Evolutionary conservation across 2,329 filamentous ascomycete genomes (phyloP), one percentile per base, ranked within the genome.

Genomic region (Diaporthe ilicicola): DNA sequence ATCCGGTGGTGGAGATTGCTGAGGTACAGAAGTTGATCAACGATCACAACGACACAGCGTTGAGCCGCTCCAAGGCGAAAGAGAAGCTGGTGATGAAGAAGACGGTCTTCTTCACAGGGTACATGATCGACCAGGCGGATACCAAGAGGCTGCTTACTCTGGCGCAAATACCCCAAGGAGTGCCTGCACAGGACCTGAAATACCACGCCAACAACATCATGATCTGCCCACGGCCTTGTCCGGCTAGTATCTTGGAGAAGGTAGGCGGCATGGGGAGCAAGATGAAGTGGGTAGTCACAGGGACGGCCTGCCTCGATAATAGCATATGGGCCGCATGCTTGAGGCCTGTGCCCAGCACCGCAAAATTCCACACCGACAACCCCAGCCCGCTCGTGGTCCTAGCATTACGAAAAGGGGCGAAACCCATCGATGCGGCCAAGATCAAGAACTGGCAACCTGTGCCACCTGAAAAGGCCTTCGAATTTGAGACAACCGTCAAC

Each of bases 1-100:
- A 96, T 74, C 94, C 94, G 1, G 88, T 94, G 42, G 85, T 88
- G 22, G 95, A 98, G 82, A 88, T 95, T 44, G 91, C 92, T 19
- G 92, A 95, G 79, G 90, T 98, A 17, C 95, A 98, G 81, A 91
- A 92, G 75, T 92, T 98, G 85, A 92, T 98, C 82, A 95, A 97
- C 78, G 86, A 88, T 24, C 95, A 98, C 84, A 99, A 98, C 79
- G 82, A 84, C 4, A 83, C 88, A 29, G 82, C 92, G 50, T 77
- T 77, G 51, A 79, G 80, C 59, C 51, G 69, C 42, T 22, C 72
- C 76, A 19, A 81, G 81, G 32, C 80, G 80, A 59, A 29, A 19
- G 79, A 82, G 50, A 83, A 82, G 55, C 86, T 96, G 72, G 87
- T 89, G 75, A 94, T 99, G 79, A 94, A 93, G 80, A 95, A 95